Evolutionary conservation across 2,329 filamentous ascomycete species (phyloP), one percentile per base, ranked within the genome.

Genomic region (Stenocarpella maydis): DNA sequence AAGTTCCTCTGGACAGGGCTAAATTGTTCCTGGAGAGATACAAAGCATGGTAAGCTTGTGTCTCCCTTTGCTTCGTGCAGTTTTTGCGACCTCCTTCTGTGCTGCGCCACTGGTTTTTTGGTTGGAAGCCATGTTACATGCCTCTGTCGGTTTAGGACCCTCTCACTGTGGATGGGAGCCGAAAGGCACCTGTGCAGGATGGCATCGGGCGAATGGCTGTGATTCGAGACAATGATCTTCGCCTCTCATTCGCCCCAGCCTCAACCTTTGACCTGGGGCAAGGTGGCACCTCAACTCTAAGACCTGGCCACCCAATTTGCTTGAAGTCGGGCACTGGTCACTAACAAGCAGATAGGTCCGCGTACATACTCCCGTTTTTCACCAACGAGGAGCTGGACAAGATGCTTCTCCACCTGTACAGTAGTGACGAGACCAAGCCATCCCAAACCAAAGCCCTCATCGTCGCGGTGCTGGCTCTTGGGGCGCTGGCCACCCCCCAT

Each of bases 381-480:
- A 73, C 70, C 31, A 31, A 69, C 6, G 17, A 64, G 6, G 74
- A 75, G 52, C 43, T 76, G 41, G 74, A 76, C 12, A 67, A 69
- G n/a, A 69, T 76, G 41, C 65, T 76, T 9, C 65, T 64, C 1
- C 69, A 66, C 14, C 45, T 76, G 19, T 76, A 74, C 63, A 54
- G n/a, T 37, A 60, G 58, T 26, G 64, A 55, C 15, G 61, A 61
- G 14, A 43, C 21, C 61, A 55, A 67, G 24, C 71, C 72, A 8
- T 74, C 75, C 9, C 74, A 76, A 53, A 69, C 65, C 17, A 75
- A 70, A 43, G 74, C 75, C 1, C 58, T 75, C 21, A 66, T 71
- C 3, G 31, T 76, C 5, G 75, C 73, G 6, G 72, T 76, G 4
- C 65, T 78, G 10, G 76, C 75, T 2, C 67, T 75, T 4, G 76